Evolutionary conservation across 768 basidiomycete species (phyloP).

Genomic region (Agrocybe pediades): DNA sequence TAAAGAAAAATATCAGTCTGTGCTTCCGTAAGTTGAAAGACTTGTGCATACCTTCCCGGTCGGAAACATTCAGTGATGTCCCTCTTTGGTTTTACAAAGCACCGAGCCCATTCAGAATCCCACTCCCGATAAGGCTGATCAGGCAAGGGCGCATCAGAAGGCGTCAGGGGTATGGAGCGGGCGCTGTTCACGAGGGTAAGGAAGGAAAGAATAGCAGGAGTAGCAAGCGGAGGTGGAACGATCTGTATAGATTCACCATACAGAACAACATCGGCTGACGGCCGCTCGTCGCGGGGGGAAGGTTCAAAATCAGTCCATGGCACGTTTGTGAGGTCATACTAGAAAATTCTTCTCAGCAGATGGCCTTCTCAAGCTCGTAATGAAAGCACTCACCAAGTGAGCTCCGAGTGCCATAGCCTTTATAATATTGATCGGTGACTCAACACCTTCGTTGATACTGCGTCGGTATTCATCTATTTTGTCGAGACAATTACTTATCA

Average conservation of each 20-base stretch:
- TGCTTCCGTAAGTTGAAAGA: too few relatives aligned
- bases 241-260: conserved; percentile 50
- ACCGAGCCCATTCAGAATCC: conserved; percentile 73
- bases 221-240: conserved; percentile 60
- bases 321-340: conserved; percentile 65
- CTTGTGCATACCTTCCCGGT: conserved; percentile 62
- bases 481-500: background rate
- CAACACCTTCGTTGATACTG: conserved; percentile 36
- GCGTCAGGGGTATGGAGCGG: conserved; percentile 34
- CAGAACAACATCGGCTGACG: conserved; percentile 32
- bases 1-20: too few relatives aligned
- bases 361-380: conserved; percentile 12
- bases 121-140: conserved; percentile 50
- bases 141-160: conserved; percentile 28
- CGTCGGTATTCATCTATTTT: conserved; percentile 49
- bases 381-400: conserved; percentile 42
- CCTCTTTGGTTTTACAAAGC: conserved; percentile 35
- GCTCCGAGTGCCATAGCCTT: conserved; percentile 70
- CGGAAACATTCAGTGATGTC: conserved; percentile 48
- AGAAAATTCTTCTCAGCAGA: conserved; percentile 1
- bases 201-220: conserved; percentile 74
- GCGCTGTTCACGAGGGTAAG: conserved; percentile 52
- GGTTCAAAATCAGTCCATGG: conserved; percentile 63
- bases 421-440: conserved; percentile 50
- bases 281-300: conserved; percentile 12